Percentiles rank a stretch among this genome's conserved stretches.
These are phyloP conservation scores for Leccinum incarnatum DNA, from an alignment of 768 basidiomycete genomes.

Conservation along the genomic window DNA sequence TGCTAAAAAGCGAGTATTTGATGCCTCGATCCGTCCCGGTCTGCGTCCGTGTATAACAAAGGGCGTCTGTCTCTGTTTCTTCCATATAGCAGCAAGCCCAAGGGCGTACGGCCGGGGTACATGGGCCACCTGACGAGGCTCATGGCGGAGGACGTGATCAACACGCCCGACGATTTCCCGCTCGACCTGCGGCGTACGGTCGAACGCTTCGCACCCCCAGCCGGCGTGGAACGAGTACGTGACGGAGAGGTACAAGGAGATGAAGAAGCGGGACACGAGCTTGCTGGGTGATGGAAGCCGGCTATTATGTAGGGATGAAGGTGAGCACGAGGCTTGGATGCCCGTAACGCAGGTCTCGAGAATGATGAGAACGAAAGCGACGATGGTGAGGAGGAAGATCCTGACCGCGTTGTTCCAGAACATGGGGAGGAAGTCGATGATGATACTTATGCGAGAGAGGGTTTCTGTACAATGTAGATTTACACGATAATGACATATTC, in stretches of 20 bases:
- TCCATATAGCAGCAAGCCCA: conserved; percentile 56
- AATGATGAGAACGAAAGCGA: too few relatives aligned
- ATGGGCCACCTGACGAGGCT: conserved; percentile 92
- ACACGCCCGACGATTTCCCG: conserved; percentile 84
- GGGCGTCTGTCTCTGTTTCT: too few relatives aligned
- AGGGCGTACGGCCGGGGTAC: conserved; percentile 81
- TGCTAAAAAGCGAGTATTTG: conserved; percentile 54
- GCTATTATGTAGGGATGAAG: conserved; percentile 38
- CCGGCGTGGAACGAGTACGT: conserved; percentile 90
- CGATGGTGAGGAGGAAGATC: too few relatives aligned
- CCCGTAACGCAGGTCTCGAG: too few relatives aligned
- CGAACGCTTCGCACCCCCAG: conserved; percentile 64
- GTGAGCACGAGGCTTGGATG: too few relatives aligned
- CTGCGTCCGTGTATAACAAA: too few relatives aligned
- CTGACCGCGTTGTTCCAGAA: too few relatives aligned
- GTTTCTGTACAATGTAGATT: too few relatives aligned
- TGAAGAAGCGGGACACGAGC: conserved; percentile 75
- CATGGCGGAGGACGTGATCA: conserved; percentile 92
- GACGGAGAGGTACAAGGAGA: conserved; percentile 78
- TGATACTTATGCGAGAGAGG: too few relatives aligned
- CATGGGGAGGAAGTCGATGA: too few relatives aligned
- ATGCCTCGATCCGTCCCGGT: background rate
- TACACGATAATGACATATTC: too few relatives aligned
- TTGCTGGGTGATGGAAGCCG: conserved; percentile 84
- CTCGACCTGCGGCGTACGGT: conserved; percentile 68